Evolutionary conservation across 1,139 yeast species (phyloP), one percentile per base, ranked within the genome.

Genomic region (Yamadazyma siamensis): DNA sequence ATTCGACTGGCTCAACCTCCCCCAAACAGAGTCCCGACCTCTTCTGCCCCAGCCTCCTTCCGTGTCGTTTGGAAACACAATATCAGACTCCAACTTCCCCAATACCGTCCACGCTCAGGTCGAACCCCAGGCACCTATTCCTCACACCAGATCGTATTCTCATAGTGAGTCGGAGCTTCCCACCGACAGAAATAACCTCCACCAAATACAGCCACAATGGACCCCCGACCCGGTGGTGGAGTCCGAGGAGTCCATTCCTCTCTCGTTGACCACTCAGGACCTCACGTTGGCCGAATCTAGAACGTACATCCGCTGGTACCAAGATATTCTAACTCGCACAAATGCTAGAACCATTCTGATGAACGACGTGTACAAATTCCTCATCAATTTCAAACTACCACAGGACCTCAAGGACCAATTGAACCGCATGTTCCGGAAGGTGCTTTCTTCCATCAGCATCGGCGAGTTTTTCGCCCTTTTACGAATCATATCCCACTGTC

Each of bases 241-340:
- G n/a, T n/a, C n/a, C n/a, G n/a, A n/a, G n/a, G 21, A 35, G 3
- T 41, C 60, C 18, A 69, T 78, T 3, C 87, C 89, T 0, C 56
- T 82, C 27, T 75, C 87, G 2, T 56, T 83, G 15, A 68, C 80
- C 1, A 71, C 77, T 1, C 75, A 71, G 31, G 84, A 81, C 31
- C 60, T 83, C 25, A 69, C 86, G 0, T 61, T 65, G 11, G 77
- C 76, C 38, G 94, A 83, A 46, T 71, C 78, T 3, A 77, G 77
- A 45, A 81, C 91, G 0, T 83, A 83, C 52, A 65, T 81, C 52
- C 59, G 91, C 44, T 83, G 94, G 94, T 83, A 82, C 49, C 77
- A 79, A 45, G 81, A 79, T 46, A 77, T 83, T 11, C 65, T 78
- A 26, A 70, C 80, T 10, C 66, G 85, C 29, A 65, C 72, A 10